Percentiles rank a stretch among this genome's conserved stretches.
Conservation (phyloP, 2,329 filamentous ascomycete genomes). For the Rutstroemia sp. region DNA sequence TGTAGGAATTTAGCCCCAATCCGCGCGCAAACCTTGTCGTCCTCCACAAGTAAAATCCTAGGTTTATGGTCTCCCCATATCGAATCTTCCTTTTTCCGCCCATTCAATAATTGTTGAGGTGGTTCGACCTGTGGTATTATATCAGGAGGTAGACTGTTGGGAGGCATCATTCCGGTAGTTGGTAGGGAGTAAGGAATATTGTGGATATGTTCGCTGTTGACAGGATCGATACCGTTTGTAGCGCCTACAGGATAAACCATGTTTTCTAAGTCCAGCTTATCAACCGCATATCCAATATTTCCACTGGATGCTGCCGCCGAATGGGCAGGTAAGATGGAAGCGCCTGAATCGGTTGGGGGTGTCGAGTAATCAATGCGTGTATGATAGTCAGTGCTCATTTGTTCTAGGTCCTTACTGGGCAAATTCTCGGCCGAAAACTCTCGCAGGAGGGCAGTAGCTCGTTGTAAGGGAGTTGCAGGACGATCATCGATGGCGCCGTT, state of each 20-base stretch:
- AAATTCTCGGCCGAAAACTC: slow-evolving; percentile 60
- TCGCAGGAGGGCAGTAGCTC: slow-evolving; percentile 58
- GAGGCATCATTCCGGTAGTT: slow-evolving; percentile 30
- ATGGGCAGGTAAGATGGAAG: slow-evolving; percentile 30
- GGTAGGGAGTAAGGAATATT: slow-evolving; percentile 84
- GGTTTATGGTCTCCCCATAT: slow-evolving; percentile 59
- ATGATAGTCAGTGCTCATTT: slow-evolving; percentile 42
- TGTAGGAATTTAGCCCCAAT: slow-evolving; percentile 62
- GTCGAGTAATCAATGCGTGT: slow-evolving; percentile 27
- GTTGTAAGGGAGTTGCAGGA: slow-evolving; percentile 59
- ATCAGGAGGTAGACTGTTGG: slow-evolving; percentile 44
- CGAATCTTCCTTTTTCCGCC: slow-evolving; percentile 35
- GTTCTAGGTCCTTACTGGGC: slow-evolving; percentile 57
- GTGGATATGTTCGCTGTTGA: slow-evolving; percentile 88
- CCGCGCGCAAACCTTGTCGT: slow-evolving; percentile 59
- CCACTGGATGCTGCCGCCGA: slow-evolving; percentile 38
- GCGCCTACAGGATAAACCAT: slow-evolving; percentile 88
- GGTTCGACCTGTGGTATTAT: slow-evolving; percentile 36
- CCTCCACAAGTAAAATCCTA: slow-evolving; percentile 85
- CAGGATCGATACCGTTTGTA: slow-evolving; percentile 87
- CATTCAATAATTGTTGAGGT: slow-evolving; percentile 31
- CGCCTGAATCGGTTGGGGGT: slow-evolving; percentile 25
- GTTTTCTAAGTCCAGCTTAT: slow-evolving; percentile 51
- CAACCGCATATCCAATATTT: slow-evolving; percentile 34
- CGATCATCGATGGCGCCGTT: slow-evolving; percentile 43